phyloP scores from a whole-genome alignment of 768 basidiomycete species.

The Saitozyma podzolica region DNA sequence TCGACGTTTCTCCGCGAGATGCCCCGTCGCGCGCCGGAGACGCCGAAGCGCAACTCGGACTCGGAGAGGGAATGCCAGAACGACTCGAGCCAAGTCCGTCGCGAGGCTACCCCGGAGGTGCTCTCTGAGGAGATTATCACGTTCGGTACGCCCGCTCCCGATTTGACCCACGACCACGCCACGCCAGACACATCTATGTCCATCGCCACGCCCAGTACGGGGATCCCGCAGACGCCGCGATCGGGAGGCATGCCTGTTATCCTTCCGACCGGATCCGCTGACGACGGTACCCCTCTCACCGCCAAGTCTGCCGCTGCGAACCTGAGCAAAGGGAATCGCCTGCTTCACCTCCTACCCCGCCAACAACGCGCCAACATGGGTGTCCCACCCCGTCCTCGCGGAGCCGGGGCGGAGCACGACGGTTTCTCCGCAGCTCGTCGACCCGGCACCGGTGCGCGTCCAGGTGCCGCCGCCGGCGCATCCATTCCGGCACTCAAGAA shows the following conservation, averaged over 20 bases:
- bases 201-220: not conserved
- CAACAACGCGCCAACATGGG: conserved; percentile 11
- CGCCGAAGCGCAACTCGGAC: conserved; percentile 24
- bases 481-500: too few relatives aligned
- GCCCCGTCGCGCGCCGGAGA: conserved; percentile 29
- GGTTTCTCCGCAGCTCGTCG: too few relatives aligned
- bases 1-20: conserved; percentile 25
- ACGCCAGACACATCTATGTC: not conserved
- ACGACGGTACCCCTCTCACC: not conserved
- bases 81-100: not conserved
- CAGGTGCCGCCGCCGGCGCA: too few relatives aligned
- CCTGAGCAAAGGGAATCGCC: conserved; percentile 3
- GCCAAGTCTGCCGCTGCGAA: not conserved
- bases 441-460: too few relatives aligned
- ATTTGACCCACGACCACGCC: too few relatives aligned
- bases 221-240: not conserved
- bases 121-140: too few relatives aligned
- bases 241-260: not conserved
- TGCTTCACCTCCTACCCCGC: conserved; percentile 13
- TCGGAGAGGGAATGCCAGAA: not conserved
- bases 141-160: too few relatives aligned
- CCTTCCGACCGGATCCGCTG: conserved; percentile 1
- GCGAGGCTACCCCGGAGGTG: conserved; percentile 4
- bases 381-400: conserved; percentile 1
- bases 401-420: not conserved